phyloP scores from a whole-genome alignment of 148 eudicot species.

The Heliamphora exappendiculata region DNA sequence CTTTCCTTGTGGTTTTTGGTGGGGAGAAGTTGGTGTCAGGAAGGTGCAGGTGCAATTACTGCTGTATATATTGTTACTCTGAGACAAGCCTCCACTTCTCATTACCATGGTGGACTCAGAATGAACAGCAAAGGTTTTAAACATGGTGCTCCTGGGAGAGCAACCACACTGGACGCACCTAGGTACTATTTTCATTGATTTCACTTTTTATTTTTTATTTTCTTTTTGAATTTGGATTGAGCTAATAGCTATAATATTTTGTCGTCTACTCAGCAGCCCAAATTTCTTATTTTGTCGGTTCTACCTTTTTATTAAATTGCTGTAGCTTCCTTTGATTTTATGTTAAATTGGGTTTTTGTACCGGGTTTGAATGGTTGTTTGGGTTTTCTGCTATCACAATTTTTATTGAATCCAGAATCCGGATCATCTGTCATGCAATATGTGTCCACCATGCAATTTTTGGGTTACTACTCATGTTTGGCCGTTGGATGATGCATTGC shows the following conservation, averaged over 20 bases:
- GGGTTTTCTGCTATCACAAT: neutral
- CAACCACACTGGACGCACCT: slow-evolving; percentile 44
- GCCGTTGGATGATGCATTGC: too few relatives aligned
- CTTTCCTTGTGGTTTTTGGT: slow-evolving; percentile 29
- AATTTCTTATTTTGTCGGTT: neutral
- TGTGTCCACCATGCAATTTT: too few relatives aligned
- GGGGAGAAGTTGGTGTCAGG: slow-evolving; percentile 31
- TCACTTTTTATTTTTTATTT: neutral
- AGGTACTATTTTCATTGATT: slow-evolving; percentile 33
- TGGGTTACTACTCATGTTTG: too few relatives aligned
- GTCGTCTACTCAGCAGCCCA: neutral
- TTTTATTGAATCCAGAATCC: too few relatives aligned
- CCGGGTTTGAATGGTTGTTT: neutral
- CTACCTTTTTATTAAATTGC: neutral
- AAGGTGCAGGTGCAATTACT: slow-evolving; percentile 28
- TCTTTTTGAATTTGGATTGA: neutral
- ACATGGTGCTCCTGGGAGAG: slow-evolving; percentile 28
- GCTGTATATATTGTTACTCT: slow-evolving; percentile 85
- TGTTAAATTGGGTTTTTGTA: neutral
- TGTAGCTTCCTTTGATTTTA: neutral
- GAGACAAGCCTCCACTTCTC: slow-evolving; percentile 69
- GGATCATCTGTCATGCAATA: too few relatives aligned
- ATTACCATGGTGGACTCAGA: slow-evolving; percentile 33
- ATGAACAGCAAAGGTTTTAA: slow-evolving; percentile 19
- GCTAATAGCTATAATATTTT: neutral